phyloP scores from a whole-genome alignment of 176 grass and related monocot genomes.

The Coix lacrymajobi region DNA sequence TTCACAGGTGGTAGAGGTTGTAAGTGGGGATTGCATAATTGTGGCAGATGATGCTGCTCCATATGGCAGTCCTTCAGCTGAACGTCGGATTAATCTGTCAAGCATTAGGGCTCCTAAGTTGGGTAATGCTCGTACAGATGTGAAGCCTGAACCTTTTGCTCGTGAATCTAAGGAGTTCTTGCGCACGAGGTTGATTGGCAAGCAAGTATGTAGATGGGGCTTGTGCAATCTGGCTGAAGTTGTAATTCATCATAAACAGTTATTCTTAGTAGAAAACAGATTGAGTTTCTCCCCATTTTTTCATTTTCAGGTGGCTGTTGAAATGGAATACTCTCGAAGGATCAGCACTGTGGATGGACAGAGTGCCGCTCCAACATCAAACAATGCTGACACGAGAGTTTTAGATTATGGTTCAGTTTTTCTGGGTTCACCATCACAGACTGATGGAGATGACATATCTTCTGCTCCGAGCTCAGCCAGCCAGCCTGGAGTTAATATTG shows the following conservation, averaged over 20 bases:
- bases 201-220: conserved; percentile 48
- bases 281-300: not conserved
- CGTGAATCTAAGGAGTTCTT: conserved; percentile 94
- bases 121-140: conserved; percentile 73
- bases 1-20: conserved; percentile 90
- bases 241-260: not conserved
- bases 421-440: conserved; percentile 49
- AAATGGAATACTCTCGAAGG: conserved; percentile 97
- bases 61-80: conserved; percentile 72
- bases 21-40: conserved; percentile 93
- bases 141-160: conserved; percentile 57
- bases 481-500: conserved; percentile 62
- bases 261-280: not conserved
- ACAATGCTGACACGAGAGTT: conserved; percentile 54
- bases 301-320: conserved; percentile 68
- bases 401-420: conserved; percentile 95
- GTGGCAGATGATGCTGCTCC: conserved; percentile 80
- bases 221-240: not conserved
- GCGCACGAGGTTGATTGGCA: conserved; percentile 83
- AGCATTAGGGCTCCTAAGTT: conserved; percentile 89
- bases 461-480: conserved; percentile 31
- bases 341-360: conserved; percentile 61
- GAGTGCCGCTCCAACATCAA: conserved; percentile 33
- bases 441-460: conserved; percentile 61
- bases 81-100: conserved; percentile 86